Conservation (phyloP, 352 stramenopile species). For the Phytophthora pistaciae region DNA sequence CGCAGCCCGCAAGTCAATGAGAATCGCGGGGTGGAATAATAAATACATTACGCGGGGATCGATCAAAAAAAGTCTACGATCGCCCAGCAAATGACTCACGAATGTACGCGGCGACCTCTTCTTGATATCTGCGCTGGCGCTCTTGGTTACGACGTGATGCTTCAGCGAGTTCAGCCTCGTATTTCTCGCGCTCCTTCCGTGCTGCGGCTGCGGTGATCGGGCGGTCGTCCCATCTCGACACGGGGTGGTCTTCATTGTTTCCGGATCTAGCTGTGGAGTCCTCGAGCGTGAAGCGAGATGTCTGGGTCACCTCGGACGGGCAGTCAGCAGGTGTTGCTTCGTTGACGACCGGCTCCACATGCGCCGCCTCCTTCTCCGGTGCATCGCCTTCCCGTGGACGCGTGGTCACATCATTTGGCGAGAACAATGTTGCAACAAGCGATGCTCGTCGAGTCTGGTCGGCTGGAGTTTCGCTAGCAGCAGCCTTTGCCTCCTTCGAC, state of each 20-base stretch:
- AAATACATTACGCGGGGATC: slow-evolving; percentile 25
- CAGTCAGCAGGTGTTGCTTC: background rate
- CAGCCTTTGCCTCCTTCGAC: background rate
- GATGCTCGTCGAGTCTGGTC: slow-evolving; percentile 18
- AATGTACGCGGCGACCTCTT: slow-evolving; percentile 62
- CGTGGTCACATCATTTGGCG: slow-evolving; percentile 2
- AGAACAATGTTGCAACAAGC: slow-evolving; percentile 24
- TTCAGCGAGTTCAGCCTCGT: slow-evolving; percentile 38
- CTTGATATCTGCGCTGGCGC: slow-evolving; percentile 60
- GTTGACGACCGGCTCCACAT: background rate
- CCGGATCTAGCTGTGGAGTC: slow-evolving; percentile 3
- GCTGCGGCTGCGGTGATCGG: slow-evolving; percentile 62
- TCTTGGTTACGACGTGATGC: slow-evolving; percentile 42
- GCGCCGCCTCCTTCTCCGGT: slow-evolving; percentile 18
- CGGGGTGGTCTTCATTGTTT: slow-evolving; percentile 9
- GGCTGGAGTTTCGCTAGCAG: background rate
- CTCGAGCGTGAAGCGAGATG: background rate
- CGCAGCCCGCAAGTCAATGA: slow-evolving; percentile 22
- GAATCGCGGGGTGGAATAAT: slow-evolving; percentile 11
- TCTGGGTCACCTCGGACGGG: slow-evolving; percentile 2
- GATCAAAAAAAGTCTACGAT: slow-evolving; percentile 17
- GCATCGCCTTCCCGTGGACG: background rate
- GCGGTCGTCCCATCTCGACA: slow-evolving; percentile 54
- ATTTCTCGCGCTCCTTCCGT: slow-evolving; percentile 34
- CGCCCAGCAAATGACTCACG: slow-evolving; percentile 30